Base-by-base conservation (phyloP, 2,329 filamentous ascomycete genomes). In the Dactylellina cionopaga region DNA sequence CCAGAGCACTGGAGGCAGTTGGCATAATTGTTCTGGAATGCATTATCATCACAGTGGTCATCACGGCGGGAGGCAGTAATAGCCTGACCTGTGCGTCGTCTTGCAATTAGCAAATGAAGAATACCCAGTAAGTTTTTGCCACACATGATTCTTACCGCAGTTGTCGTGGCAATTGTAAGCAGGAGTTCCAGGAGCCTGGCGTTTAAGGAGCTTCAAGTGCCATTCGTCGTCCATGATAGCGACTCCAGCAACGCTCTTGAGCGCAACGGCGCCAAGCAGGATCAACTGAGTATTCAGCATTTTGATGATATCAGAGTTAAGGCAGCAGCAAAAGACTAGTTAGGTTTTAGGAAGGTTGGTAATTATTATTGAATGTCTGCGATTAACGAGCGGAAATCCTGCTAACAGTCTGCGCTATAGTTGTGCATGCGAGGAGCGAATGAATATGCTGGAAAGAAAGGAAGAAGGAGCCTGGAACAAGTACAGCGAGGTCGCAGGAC, bases 161-260 rank as follows among this genome's bases (percentile, higher is more conserved):
- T 82, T 82, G 75, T 82, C 80, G 74, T 85, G 84, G 78, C 84
- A 86, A 41, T 84, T 78, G 75, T 82, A 84, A 5, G 78, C 73
- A 3, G 82, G 80, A 3, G 80, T 81, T 4, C 82, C 83, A 10
- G 82, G 81, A 15, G 81, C 80, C 75, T 84, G 82, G n/a, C 83
- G 82, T 75, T 79, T 81, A 56, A 80, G 65, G n/a, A 84, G 75
- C 46, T 68, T 74, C 24, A 62, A 27, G 39, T 66, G 69, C 69
- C 69, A 74, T 49, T 66, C 60, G 27, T 74, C 69, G 27, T 72
- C 46, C 43, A 65, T 37, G 25, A 74, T 56, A 39, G 69, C 69
- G 33, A 58, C 41, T 27, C 54, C 62, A 41, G 47, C 39, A 37
- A 68, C 69, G 58, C 60, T 41, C 24, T 68, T 41, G 47, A 74